Evolutionary conservation across 331 rosid genomes (phyloP).

Genomic region (Telfairia occidentalis): DNA sequence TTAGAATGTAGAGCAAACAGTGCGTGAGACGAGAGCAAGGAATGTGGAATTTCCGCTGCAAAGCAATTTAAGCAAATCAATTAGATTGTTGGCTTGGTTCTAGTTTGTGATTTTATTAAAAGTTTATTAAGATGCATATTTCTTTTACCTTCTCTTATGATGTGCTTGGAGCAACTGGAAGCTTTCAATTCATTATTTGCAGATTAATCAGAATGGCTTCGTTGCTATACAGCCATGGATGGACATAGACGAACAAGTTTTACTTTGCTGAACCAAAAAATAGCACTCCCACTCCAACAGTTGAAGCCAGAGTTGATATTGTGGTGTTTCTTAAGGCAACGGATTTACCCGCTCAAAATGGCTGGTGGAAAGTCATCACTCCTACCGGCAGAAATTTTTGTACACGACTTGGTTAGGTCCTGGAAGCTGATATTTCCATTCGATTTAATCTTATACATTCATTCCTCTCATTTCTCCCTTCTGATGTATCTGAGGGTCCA

Average conservation of each 20-base stretch:
- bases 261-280: background rate
- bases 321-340: slow-evolving; percentile 1
- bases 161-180: slow-evolving; percentile 30
- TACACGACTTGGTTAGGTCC: slow-evolving; percentile 12
- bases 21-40: slow-evolving; percentile 2
- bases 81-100: slow-evolving; percentile 37
- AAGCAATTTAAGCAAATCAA: slow-evolving; percentile 15
- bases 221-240: background rate
- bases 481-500: background rate
- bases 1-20: slow-evolving; percentile 17
- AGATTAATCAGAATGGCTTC: slow-evolving; percentile 32
- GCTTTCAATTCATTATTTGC: slow-evolving; percentile 31
- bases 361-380: background rate
- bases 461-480: background rate
- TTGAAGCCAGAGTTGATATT: background rate
- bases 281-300: background rate
- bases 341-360: background rate
- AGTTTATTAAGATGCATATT: slow-evolving; percentile 15
- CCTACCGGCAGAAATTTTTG: slow-evolving; percentile 1
- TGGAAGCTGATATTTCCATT: background rate
- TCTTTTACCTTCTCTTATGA: slow-evolving; percentile 8
- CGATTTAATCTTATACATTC: slow-evolving; percentile 4
- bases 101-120: slow-evolving; percentile 21
- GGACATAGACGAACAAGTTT: background rate
- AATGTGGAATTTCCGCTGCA: background rate